A percentile compares a stretch with the other conserved stretches of the same genome.
phyloP scores from a whole-genome alignment of 2,329 filamentous ascomycete species.

The Ophiosphaerella korrae region DNA sequence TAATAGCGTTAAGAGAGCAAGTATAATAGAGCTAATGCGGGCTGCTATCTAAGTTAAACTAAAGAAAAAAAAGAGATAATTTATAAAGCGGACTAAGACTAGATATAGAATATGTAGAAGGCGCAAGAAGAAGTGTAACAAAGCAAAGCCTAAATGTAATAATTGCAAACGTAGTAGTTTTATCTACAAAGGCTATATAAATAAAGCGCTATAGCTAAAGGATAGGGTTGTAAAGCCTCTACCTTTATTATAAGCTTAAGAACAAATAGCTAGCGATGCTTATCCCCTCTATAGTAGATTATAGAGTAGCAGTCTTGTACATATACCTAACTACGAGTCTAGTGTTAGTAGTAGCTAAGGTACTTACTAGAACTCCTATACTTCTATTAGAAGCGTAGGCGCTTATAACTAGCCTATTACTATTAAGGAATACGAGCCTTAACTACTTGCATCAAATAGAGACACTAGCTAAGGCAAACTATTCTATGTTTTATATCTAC shows the following conservation, averaged over 20 bases:
- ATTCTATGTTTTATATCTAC: conserved; percentile 27
- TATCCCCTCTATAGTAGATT: conserved; percentile 24
- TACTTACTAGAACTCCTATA: conserved; percentile 33
- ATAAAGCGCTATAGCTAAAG: conserved; percentile 78
- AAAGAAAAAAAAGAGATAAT: conserved; percentile 61
- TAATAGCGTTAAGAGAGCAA: conserved; percentile 22
- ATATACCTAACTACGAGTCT: conserved; percentile 41
- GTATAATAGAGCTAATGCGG: conserved; percentile 48
- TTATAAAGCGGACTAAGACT: conserved; percentile 95
- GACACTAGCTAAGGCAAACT: conserved; percentile 25
- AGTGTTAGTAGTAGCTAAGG: conserved; percentile 6
- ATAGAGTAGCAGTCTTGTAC: conserved; percentile 22
- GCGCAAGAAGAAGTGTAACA: conserved; percentile 98
- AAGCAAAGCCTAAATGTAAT: conserved; percentile 86
- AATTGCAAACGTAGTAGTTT: conserved; percentile 93
- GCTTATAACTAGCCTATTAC: conserved; percentile 53
- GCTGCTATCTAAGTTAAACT: conserved; percentile 54
- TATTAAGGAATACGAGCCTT: conserved; percentile 51
- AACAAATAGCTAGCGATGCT: conserved; percentile 49
- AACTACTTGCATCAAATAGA: conserved; percentile 25
- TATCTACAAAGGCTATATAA: conserved; percentile 86
- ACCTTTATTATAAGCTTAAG: conserved; percentile 83
- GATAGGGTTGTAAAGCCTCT: conserved; percentile 62
- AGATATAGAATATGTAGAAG: conserved; percentile 90
- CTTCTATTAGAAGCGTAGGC: conserved; percentile 42